Percentiles rank a stretch among this genome's conserved stretches.
Evolutionary conservation across 2,329 filamentous ascomycete genomes (phyloP).

Genomic region (Epichloe uncinata): DNA sequence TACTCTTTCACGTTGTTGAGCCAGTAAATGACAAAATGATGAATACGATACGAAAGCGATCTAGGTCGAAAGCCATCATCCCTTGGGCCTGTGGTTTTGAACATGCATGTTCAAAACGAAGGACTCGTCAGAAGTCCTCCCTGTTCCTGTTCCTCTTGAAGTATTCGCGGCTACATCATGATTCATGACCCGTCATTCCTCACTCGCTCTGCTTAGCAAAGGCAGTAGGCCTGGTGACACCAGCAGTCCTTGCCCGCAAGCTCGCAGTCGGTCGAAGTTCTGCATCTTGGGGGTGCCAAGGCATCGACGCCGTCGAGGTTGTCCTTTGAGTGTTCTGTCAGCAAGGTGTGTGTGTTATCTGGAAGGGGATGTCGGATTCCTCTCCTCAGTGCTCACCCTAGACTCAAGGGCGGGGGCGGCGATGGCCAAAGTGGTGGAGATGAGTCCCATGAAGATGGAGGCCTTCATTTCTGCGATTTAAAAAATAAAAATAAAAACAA

Average conservation of each 20-base stretch:
- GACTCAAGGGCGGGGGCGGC: not conserved
- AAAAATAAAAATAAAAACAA: not conserved
- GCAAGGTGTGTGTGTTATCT: not conserved
- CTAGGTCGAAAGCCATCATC: too few relatives aligned
- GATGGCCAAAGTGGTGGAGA: not conserved
- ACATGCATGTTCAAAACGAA: not conserved
- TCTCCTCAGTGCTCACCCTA: not conserved
- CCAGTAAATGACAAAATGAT: conserved; percentile 1
- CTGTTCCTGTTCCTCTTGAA: conserved; percentile 14
- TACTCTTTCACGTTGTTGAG: not conserved
- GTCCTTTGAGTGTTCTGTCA: not conserved
- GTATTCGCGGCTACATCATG: too few relatives aligned
- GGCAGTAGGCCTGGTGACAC: not conserved
- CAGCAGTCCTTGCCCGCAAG: not conserved
- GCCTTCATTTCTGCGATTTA: not conserved
- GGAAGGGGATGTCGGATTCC: too few relatives aligned
- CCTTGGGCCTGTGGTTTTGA: too few relatives aligned
- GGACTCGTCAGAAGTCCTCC: conserved; percentile 29
- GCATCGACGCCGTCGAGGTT: not conserved
- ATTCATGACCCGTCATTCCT: too few relatives aligned
- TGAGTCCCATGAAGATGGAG: not conserved
- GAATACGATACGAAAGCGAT: not conserved
- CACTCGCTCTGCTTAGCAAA: not conserved
- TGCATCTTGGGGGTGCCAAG: not conserved
- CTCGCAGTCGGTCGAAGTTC: not conserved